Evolutionary conservation across 805 yeast genomes (phyloP).

Genomic region (Cephaloascus albidus): DNA sequence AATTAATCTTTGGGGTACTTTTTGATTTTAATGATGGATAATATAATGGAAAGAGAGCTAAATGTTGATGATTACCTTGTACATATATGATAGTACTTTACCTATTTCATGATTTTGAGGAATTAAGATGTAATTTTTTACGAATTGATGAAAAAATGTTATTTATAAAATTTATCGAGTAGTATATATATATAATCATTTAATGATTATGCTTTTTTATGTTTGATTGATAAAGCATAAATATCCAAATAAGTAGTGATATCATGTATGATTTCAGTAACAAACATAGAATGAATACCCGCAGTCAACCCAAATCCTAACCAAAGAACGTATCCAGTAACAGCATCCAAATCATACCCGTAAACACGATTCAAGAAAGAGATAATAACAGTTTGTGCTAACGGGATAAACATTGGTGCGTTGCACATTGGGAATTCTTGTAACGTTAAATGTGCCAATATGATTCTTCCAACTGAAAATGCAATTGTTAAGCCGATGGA

Average conservation of each 20-base stretch:
- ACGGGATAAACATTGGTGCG: slow-evolving; percentile 61
- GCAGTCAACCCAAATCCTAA: slow-evolving; percentile 57
- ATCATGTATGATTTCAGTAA: slow-evolving; percentile 69
- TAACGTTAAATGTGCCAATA: slow-evolving; percentile 74
- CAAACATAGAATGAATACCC: slow-evolving; percentile 62
- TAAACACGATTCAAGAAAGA: slow-evolving; percentile 23
- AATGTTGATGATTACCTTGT: too few species aligned
- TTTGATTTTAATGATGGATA: too few species aligned
- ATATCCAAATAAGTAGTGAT: slow-evolving; percentile 78
- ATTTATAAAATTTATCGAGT: slow-evolving; percentile 13
- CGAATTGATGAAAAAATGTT: too few species aligned
- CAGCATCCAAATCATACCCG: slow-evolving; percentile 25
- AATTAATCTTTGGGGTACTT: too few species aligned
- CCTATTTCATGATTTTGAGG: too few species aligned
- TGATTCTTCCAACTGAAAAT: slow-evolving; percentile 83
- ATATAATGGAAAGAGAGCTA: too few species aligned
- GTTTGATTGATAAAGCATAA: slow-evolving; percentile 76
- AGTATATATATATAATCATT: slow-evolving; percentile 9
- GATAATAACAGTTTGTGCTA: slow-evolving; percentile 31
- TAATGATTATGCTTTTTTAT: slow-evolving; percentile 40
- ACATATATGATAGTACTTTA: too few species aligned
- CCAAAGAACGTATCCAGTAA: slow-evolving; percentile 49
- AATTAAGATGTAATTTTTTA: too few species aligned
- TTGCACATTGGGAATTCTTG: slow-evolving; percentile 71
- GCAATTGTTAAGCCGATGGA: slow-evolving; percentile 75